Percentiles rank a stretch among this genome's conserved stretches.
Evolutionary conservation across 2,329 filamentous ascomycete species (phyloP).

Genomic region (Nectriaceae sp.): DNA sequence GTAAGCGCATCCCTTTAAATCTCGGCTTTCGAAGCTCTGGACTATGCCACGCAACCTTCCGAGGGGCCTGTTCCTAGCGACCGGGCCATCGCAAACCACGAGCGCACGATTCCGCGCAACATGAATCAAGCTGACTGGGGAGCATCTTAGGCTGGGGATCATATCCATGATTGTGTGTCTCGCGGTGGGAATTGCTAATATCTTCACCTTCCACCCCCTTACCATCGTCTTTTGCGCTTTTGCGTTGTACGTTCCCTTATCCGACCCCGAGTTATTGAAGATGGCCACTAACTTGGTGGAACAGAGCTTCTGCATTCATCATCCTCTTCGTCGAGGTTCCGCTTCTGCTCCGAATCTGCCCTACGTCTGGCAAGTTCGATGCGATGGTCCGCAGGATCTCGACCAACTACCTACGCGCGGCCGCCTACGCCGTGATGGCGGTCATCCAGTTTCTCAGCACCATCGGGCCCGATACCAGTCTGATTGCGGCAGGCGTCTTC

Average conservation of each 20-base stretch:
- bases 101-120: slow-evolving; percentile 7
- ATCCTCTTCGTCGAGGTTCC: slow-evolving; percentile 90
- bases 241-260: slow-evolving; percentile 49
- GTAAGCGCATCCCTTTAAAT: slow-evolving; percentile 48
- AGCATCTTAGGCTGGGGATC: slow-evolving; percentile 61
- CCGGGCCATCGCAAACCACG: slow-evolving; percentile 2
- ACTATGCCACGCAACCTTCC: slow-evolving; percentile 10
- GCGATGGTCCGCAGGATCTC: slow-evolving; percentile 86
- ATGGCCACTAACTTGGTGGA: slow-evolving; percentile 5
- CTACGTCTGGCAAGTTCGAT: slow-evolving; percentile 89
- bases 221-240: slow-evolving; percentile 56
- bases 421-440: slow-evolving; percentile 80
- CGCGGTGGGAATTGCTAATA: slow-evolving; percentile 67
- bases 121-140: slow-evolving; percentile 19
- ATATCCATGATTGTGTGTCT: slow-evolving; percentile 72
- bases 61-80: slow-evolving; percentile 6
- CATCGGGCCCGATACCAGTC: slow-evolving; percentile 61
- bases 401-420: slow-evolving; percentile 95
- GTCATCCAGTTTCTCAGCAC: slow-evolving; percentile 83
- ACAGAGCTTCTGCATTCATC: slow-evolving; percentile 69
- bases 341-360: slow-evolving; percentile 94
- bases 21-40: slow-evolving; percentile 5
- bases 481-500: slow-evolving; percentile 86
- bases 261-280: slow-evolving; percentile 1
- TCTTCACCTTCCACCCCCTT: slow-evolving; percentile 56